Evolutionary conservation across 345 rosid species (phyloP).

Genomic region (Tarenaya hassleriana): DNA sequence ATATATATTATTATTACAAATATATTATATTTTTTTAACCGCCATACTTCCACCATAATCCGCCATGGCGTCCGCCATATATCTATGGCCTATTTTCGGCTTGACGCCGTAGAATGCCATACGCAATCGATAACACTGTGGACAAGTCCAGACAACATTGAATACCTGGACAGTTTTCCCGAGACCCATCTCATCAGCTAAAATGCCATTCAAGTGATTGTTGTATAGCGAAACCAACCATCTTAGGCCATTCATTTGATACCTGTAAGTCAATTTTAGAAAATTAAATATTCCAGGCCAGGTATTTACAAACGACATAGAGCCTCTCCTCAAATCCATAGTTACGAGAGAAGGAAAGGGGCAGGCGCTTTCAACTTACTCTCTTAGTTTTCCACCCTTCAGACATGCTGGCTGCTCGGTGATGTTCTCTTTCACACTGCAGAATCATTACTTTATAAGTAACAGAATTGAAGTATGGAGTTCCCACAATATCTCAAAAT

Average conservation of each 20-base stretch:
- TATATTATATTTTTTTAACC: too few relatives aligned
- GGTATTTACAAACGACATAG: neutral
- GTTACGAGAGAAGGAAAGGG: neutral
- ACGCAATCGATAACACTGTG: too few relatives aligned
- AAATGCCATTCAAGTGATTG: constrained; percentile 85
- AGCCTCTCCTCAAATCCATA: neutral
- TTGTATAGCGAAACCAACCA: constrained; percentile 89
- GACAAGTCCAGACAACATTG: neutral
- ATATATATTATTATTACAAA: too few relatives aligned
- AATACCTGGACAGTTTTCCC: constrained; percentile 95
- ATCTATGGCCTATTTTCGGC: too few relatives aligned
- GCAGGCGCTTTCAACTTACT: constrained; percentile 45
- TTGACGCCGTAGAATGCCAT: too few relatives aligned
- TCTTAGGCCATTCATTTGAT: constrained; percentile 89
- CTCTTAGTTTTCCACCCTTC: constrained; percentile 80
- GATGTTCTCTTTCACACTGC: constrained; percentile 82
- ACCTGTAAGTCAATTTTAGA: constrained; percentile 42
- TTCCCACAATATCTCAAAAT: neutral
- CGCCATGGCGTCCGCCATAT: too few relatives aligned
- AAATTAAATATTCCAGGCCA: constrained; percentile 15
- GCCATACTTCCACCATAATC: too few relatives aligned
- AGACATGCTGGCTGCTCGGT: constrained; percentile 72
- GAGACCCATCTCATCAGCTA: constrained; percentile 98
- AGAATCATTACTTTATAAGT: constrained; percentile 10
- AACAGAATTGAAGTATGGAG: constrained; percentile 1